Evolutionary conservation across 306 rosid species (phyloP).

Genomic region (Calophaca sinica): DNA sequence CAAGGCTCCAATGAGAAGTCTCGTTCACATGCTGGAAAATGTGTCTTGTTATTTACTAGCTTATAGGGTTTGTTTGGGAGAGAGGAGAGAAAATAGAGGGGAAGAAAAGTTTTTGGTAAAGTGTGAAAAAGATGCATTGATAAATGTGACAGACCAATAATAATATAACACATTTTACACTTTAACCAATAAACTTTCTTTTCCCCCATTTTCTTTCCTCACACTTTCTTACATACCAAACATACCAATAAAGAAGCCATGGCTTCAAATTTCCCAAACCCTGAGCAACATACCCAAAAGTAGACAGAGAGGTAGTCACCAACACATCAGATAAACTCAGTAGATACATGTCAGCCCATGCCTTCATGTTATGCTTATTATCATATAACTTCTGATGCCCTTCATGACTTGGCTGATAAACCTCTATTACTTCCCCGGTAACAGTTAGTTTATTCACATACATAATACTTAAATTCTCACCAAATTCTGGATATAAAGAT

Average conservation of each 20-base stretch:
- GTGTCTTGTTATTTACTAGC: slow-evolving; percentile 36
- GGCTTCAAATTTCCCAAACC: slow-evolving; percentile 62
- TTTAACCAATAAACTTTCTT: too few relatives aligned
- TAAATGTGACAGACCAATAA: too few relatives aligned
- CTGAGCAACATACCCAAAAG: slow-evolving; percentile 68
- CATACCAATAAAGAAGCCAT: slow-evolving; percentile 57
- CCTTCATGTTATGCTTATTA: slow-evolving; percentile 57
- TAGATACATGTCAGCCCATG: slow-evolving; percentile 59
- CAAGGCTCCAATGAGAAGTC: slow-evolving; percentile 73
- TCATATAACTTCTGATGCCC: slow-evolving; percentile 60
- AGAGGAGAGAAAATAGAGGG: too few relatives aligned
- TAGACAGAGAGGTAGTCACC: slow-evolving; percentile 63
- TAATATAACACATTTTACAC: too few relatives aligned
- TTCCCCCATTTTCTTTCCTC: too few relatives aligned
- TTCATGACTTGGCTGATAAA: slow-evolving; percentile 69
- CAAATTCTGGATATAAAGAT: slow-evolving; percentile 56
- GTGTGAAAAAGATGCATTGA: too few relatives aligned
- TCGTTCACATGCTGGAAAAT: slow-evolving; percentile 49
- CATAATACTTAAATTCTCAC: slow-evolving; percentile 51
- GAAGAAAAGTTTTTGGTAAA: too few relatives aligned
- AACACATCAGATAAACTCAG: slow-evolving; percentile 57
- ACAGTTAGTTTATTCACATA: slow-evolving; percentile 52
- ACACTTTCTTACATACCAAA: too few relatives aligned
- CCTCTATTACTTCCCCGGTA: slow-evolving; percentile 56
- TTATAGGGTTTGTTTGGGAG: too few relatives aligned